Percentiles rank a stretch among this genome's conserved stretches.
phyloP scores from a whole-genome alignment of 2,329 filamentous ascomycete species.

The Trichoderma aggressivum region DNA sequence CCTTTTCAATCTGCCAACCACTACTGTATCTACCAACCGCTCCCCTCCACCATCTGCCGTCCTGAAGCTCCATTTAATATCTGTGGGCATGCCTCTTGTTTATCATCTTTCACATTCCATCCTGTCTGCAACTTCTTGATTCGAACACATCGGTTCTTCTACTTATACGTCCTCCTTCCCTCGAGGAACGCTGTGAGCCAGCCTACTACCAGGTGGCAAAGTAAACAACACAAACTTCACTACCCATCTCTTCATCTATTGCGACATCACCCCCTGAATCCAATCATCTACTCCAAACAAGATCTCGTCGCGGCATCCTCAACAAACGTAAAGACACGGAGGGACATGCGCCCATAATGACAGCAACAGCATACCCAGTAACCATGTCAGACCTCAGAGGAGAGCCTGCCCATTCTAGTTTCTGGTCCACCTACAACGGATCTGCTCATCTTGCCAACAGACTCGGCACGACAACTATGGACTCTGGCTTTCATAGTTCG shows the following conservation, averaged over 20 bases:
- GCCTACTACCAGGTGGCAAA: neutral
- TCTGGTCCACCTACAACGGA: slow-evolving; percentile 57
- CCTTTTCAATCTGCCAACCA: slow-evolving; percentile 39
- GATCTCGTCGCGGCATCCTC: neutral
- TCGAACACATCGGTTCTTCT: neutral
- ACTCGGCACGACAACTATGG: slow-evolving; percentile 46
- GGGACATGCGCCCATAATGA: slow-evolving; percentile 58
- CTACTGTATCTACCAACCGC: slow-evolving; percentile 35
- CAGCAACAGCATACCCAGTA: slow-evolving; percentile 55
- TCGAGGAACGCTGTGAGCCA: neutral
- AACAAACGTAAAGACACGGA: slow-evolving; percentile 20
- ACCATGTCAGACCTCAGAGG: slow-evolving; percentile 62
- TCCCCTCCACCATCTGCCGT: slow-evolving; percentile 49
- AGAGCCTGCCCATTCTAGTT: slow-evolving; percentile 54
- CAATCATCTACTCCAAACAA: neutral
- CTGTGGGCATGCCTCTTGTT: slow-evolving; percentile 41
- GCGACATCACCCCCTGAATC: neutral
- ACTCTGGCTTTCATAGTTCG: slow-evolving; percentile 46
- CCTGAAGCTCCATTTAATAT: slow-evolving; percentile 33
- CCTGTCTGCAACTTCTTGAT: neutral
- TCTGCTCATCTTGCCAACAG: slow-evolving; percentile 53
- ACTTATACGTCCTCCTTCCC: neutral
- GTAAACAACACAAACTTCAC: neutral
- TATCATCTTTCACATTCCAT: slow-evolving; percentile 34
- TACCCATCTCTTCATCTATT: neutral